Conservation (phyloP, 1,284 basidiomycete species). For the Afroboletus lepidellus region DNA sequence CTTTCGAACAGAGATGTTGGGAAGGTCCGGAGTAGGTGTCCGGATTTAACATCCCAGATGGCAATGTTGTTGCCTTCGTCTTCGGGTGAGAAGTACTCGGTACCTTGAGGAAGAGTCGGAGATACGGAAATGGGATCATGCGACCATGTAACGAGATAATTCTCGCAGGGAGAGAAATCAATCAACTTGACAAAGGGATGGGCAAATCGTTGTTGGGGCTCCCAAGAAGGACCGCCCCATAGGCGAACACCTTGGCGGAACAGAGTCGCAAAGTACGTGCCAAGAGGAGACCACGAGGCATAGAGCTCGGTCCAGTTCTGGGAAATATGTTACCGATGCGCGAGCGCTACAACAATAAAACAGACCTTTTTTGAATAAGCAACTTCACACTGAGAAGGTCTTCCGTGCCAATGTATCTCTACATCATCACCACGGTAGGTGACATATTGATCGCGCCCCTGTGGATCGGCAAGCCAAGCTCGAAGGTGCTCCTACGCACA, state of each 20-base stretch:
- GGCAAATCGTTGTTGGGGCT: slow-evolving; percentile 85
- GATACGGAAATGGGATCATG: slow-evolving; percentile 91
- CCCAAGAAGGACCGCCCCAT: slow-evolving; percentile 92
- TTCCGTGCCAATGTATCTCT: slow-evolving; percentile 91
- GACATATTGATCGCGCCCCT: slow-evolving; percentile 94
- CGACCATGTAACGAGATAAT: slow-evolving; percentile 98
- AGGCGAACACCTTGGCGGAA: slow-evolving; percentile 95
- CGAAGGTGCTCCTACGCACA: slow-evolving; percentile 82
- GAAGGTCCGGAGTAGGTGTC: slow-evolving; percentile 92
- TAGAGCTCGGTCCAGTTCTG: slow-evolving; percentile 98
- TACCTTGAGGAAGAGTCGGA: slow-evolving; percentile 77
- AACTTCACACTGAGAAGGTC: slow-evolving; percentile 83
- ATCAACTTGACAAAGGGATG: slow-evolving; percentile 96
- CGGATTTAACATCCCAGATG: slow-evolving; percentile 97
- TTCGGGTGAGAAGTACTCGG: slow-evolving; percentile 87
- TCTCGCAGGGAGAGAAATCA: slow-evolving; percentile 97
- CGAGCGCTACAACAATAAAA: slow-evolving; percentile 5
- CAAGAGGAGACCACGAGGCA: slow-evolving; percentile 95
- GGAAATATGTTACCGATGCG: slow-evolving; percentile 10
- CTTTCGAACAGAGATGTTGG: slow-evolving; percentile 61
- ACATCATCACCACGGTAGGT: slow-evolving; percentile 94
- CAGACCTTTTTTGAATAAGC: slow-evolving; percentile 72
- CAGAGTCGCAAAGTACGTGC: slow-evolving; percentile 91
- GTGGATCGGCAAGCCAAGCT: slow-evolving; percentile 90
- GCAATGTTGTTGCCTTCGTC: slow-evolving; percentile 98